These are phyloP conservation scores for Aspergillus sp. DNA, from an alignment of 2,329 filamentous ascomycete genomes.

Conservation along the genomic window DNA sequence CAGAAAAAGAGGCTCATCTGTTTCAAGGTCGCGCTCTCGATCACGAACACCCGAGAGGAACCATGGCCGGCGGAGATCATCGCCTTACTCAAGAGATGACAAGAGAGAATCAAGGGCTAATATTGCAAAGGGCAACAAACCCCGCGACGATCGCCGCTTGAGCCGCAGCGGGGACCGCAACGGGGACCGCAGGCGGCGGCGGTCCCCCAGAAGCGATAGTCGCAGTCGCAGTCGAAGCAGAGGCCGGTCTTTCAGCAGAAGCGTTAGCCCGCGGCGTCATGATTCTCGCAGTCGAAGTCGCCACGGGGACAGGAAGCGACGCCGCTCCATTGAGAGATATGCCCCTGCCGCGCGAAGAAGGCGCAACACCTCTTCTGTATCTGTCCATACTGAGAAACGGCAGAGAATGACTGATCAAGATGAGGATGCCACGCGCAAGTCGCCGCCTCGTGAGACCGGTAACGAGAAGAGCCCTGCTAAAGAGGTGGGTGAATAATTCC, in stretches of 20 bases:
- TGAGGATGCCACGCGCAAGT: constrained; percentile 26
- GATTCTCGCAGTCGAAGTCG: constrained; percentile 30
- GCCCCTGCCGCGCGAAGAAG: constrained; percentile 42
- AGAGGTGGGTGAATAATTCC: constrained; percentile 34
- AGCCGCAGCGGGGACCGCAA: constrained; percentile 22
- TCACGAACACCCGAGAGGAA: constrained; percentile 27
- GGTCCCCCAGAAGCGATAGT: constrained; percentile 26
- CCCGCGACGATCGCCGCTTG: constrained; percentile 42
- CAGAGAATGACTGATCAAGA: constrained; percentile 42
- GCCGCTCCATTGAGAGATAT: constrained; percentile 48
- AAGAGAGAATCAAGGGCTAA: constrained; percentile 49
- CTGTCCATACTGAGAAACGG: constrained; percentile 43
- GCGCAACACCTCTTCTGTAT: constrained; percentile 45
- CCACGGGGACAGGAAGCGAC: constrained; percentile 40
- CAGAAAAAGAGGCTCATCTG: constrained; percentile 34
- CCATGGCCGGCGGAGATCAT: constrained; percentile 43
- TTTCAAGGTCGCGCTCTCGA: constrained; percentile 38
- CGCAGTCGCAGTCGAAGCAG: constrained; percentile 27
- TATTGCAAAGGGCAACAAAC: constrained; percentile 47
- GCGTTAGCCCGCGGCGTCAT: constrained; percentile 43
- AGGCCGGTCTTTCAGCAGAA: constrained; percentile 33
- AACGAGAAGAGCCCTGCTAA: constrained; percentile 26
- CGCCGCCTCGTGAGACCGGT: constrained; percentile 20
- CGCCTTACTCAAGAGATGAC: constrained; percentile 43
- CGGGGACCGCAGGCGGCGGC: constrained; percentile 31